Evolutionary conservation across 257 asterid genomes (phyloP), one percentile per base, ranked within the genome.

Genomic region (Solanum bulbocastanum): DNA sequence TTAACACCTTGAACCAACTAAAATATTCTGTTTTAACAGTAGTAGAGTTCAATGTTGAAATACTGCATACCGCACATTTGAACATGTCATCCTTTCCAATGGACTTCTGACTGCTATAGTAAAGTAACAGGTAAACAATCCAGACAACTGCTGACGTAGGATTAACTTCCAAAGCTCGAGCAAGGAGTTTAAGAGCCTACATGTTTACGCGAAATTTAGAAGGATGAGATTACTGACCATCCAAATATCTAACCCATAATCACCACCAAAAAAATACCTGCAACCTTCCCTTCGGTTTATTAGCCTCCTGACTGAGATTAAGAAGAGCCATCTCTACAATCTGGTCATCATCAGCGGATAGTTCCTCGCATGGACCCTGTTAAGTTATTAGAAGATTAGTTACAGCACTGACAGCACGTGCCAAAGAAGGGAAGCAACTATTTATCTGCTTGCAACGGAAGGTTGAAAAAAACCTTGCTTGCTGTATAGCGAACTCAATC

Each of bases 321-420:
- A 87, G 93, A 73, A 92, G 90, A 72, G 92, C 93, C 89, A 88
- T 86, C 42, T 91, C 94, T 88, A 92, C 83, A 86, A 88, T 89
- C 81, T 87, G 91, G 36, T 90, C 93, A 81, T 86, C 83, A 83
- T 88, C 93, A 84, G 83, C 66, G 23, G 68, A 52, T 84, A 74
- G 69, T 35, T 81, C 87, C 87, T 87, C 90, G 88, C 49, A 76
- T 86, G 87, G 85, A 60, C 72, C 86, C 93, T 90, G 84, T 8
- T 84, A 22, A 71, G 36, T 87, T 86, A 83, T 84, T 72, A 88
- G 42, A 79, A 66, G 66, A 74, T 60, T 30, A 37, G 86, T 5
- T 82, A 49, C 42, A 82, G 86, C 20, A 11, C 10, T 16, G 44
- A 82, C 86, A 49, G 12, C 30, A 82, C 1, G 68, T 82, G 20